phyloP scores from a whole-genome alignment of 179 eudicot genomes.

The Carnegiea gigantea region DNA sequence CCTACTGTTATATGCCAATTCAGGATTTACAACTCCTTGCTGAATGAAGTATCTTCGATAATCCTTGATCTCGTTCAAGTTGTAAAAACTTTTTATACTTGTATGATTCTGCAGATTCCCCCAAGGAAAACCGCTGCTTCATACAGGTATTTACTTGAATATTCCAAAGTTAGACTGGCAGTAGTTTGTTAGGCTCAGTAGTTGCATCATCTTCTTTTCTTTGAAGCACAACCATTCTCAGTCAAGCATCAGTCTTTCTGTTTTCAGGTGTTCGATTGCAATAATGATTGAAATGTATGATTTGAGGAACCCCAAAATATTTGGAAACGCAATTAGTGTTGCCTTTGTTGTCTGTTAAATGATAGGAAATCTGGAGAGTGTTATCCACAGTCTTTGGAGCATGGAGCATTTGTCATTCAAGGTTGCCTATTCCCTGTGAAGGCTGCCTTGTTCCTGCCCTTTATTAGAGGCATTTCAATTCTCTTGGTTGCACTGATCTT shows the following conservation, averaged over 20 bases:
- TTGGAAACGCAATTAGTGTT: no score
- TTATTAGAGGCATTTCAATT: no score
- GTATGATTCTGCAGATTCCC: constrained; percentile 69
- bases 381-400: no score
- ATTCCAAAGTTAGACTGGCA: not conserved
- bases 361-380: no score
- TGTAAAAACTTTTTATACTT: constrained; percentile 1
- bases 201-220: not conserved
- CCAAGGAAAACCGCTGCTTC: constrained; percentile 94
- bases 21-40: not conserved
- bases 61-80: not conserved
- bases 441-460: no score
- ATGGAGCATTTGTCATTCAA: no score
- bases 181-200: not conserved
- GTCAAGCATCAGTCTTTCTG: not conserved
- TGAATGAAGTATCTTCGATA: not conserved
- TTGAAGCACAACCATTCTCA: not conserved
- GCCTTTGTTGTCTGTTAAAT: no score
- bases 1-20: not conserved
- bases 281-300: no score
- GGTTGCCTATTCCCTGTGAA: no score
- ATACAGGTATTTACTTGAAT: constrained; percentile 52
- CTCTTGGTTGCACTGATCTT: no score
- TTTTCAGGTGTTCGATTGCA: not conserved
- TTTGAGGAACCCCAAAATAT: no score